Evolutionary conservation across 495 filamentous ascomycete genomes (phyloP), one percentile per base, ranked within the genome.

Genomic region (Daldinia decipiens): DNA sequence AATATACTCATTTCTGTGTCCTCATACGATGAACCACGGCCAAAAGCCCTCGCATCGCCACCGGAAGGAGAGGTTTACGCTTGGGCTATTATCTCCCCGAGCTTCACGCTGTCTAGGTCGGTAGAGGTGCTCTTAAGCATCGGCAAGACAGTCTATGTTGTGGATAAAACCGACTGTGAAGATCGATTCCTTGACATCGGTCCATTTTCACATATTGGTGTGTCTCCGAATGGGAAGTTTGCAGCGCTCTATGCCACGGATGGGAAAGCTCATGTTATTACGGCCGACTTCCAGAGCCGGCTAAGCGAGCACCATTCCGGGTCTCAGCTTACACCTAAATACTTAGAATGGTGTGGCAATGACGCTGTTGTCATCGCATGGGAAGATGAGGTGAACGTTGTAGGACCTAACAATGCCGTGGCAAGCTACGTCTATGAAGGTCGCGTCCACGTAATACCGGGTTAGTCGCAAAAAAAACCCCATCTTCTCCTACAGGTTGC

Each of bases 321-420:
- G 63, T 92, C 91, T 26, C 92, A 89, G 71, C 95, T 91, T n/a
- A 83, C 89, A 1, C 96, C 95, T 1, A 93, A 93, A 74, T 90
- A 94, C 60, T 85, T 99, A 57, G 89, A 93, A 68, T 99, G 95
- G 95, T 98, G 95, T 79, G 95, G 95, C 15, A 96, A 97, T 65
- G 93, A 98, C 79, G 92, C 93, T 6, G 93, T 98, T 8, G 89
- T 97, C 51, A 87, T 98, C 65, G 93, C 93, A 13, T 99, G 95
- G 95, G 95, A 97, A 72, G 95, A 99, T 79, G 95, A 99, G 73
- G 90, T 98, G n/a, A 95, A 98, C 76, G 85, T 99, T 50, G 91
- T 98, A 61, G 94, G 94, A 1, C 93, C 93, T 0, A 90, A 89
- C 54, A 93, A 92, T 40, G 87, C 90, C 11, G 86, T 92, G 43